Evolutionary conservation across 208 protist species (phyloP).

Genomic region (Leishmania arabica): DNA sequence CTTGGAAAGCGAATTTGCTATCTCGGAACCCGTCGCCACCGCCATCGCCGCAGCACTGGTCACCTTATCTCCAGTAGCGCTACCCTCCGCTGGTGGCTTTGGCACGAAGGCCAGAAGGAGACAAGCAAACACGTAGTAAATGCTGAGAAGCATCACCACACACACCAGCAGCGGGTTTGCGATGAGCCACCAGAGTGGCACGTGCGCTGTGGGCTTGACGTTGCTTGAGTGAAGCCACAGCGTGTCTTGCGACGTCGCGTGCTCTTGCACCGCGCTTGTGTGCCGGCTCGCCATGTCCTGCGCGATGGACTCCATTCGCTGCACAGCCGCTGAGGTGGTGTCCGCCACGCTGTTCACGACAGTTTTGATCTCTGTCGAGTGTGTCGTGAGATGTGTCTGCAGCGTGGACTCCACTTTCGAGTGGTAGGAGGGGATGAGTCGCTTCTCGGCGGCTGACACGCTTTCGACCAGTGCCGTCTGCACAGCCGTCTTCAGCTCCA

Average conservation of each 20-base stretch:
- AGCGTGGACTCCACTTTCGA: slow-evolving; percentile 14
- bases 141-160: slow-evolving; percentile 42
- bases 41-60: background rate
- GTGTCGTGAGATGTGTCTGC: slow-evolving; percentile 7
- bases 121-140: slow-evolving; percentile 74
- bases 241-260: background rate
- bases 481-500: slow-evolving; percentile 11
- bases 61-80: background rate
- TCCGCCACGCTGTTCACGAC: slow-evolving; percentile 2
- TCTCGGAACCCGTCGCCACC: background rate
- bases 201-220: background rate
- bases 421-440: slow-evolving; percentile 20
- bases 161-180: slow-evolving; percentile 42
- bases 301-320: slow-evolving; percentile 16
- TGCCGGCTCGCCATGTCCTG: slow-evolving; percentile 13
- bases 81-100: slow-evolving; percentile 14
- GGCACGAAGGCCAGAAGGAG: slow-evolving; percentile 82
- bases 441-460: slow-evolving; percentile 15
- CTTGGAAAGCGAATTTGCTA: background rate
- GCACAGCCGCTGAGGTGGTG: slow-evolving; percentile 21
- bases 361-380: slow-evolving; percentile 14
- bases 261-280: slow-evolving; percentile 1
- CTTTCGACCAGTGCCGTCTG: slow-evolving; percentile 22
- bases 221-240: background rate
- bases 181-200: slow-evolving; percentile 60